These are phyloP conservation scores for Fusarium oligoseptatum DNA, from an alignment of 2,329 filamentous ascomycete genomes.

Conservation along the genomic window DNA sequence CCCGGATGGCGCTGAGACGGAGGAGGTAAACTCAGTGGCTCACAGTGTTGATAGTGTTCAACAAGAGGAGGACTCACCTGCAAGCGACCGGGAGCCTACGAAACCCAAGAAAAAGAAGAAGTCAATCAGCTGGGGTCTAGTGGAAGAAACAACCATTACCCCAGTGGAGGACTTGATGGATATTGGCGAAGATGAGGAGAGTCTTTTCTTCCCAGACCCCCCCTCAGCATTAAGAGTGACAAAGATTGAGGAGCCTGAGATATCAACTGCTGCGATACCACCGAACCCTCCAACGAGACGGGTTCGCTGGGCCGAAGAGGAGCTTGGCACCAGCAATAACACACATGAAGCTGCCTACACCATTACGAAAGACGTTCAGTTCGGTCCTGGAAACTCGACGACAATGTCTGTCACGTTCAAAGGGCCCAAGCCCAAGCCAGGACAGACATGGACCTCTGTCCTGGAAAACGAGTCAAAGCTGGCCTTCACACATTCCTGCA, in stretches of 20 bases:
- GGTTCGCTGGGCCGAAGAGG: slow-evolving; percentile 4
- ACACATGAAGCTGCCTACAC: not conserved
- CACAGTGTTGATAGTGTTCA: slow-evolving; percentile 20
- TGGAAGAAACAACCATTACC: slow-evolving; percentile 36
- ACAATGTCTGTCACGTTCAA: slow-evolving; percentile 32
- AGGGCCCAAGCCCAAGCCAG: slow-evolving; percentile 1
- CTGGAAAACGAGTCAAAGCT: slow-evolving; percentile 46
- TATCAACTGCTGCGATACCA: not conserved
- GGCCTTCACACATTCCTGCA: slow-evolving; percentile 53
- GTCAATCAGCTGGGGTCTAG: slow-evolving; percentile 43
- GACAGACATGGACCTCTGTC: slow-evolving; percentile 43
- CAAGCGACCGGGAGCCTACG: not conserved
- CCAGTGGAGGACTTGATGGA: slow-evolving; percentile 44
- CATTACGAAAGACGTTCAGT: slow-evolving; percentile 32
- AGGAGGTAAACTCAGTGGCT: slow-evolving; percentile 18
- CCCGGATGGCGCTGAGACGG: slow-evolving; percentile 4
- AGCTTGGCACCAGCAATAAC: not conserved
- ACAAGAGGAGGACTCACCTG: not conserved
- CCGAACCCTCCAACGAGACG: slow-evolving; percentile 1
- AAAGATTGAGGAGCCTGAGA: slow-evolving; percentile 7
- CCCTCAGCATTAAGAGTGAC: not conserved
- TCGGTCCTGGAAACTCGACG: slow-evolving; percentile 25
- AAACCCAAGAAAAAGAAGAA: slow-evolving; percentile 44
- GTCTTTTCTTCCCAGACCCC: slow-evolving; percentile 39
- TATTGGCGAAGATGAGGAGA: slow-evolving; percentile 32